Evolutionary conservation across 2,329 filamentous ascomycete genomes (phyloP), one percentile per base, ranked within the genome.

Genomic region (Nectriaceae sp.): DNA sequence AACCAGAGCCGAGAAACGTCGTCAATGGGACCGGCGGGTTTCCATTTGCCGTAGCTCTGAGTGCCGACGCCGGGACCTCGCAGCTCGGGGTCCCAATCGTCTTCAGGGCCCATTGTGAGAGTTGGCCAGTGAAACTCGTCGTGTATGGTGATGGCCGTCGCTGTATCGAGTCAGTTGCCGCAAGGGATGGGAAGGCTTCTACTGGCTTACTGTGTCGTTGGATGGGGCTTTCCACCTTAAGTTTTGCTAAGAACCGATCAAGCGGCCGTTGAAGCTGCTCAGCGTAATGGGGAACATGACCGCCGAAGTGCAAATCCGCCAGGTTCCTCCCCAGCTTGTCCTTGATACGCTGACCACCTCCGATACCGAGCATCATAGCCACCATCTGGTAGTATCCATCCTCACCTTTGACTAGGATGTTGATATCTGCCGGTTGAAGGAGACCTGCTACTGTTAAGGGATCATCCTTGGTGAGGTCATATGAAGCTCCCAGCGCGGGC

Each of bases 341-440:
- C 21, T 45, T 45, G 13, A 45, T 20, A 15, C 43, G 35, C 15
- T 45, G 36, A 5, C 43, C 43, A 4, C 43, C 43, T 20, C 43
- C 43, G 33, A 45, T 45, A 15, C 43, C 43, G 18, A 45, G 43
- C 43, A 45, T 45, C 43, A 45, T 45, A 5, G 43, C 43, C 15
- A 40, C 43, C 16, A 45, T 19, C 5, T 40, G 43, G 13, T 40
- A 45, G 18, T 31, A 45, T 4, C 36, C 36, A 11, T 45, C 43
- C 5, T 39, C 35, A 5, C 22, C 21, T 29, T 45, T 24, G 11
- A 21, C 18, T 3, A 45, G 43, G 16, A 45, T 45, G 13, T 45
- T 45, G 11, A 45, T 13, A n/a, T 45, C 43, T 15, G 35, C 36
- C 4, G 43, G 43, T 11, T 45, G 43, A n/a, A 45, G 26, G 21